These are phyloP conservation scores for Phaeosphaeria sp. DNA, from an alignment of 2,329 filamentous ascomycete species.

Conservation along the genomic window DNA sequence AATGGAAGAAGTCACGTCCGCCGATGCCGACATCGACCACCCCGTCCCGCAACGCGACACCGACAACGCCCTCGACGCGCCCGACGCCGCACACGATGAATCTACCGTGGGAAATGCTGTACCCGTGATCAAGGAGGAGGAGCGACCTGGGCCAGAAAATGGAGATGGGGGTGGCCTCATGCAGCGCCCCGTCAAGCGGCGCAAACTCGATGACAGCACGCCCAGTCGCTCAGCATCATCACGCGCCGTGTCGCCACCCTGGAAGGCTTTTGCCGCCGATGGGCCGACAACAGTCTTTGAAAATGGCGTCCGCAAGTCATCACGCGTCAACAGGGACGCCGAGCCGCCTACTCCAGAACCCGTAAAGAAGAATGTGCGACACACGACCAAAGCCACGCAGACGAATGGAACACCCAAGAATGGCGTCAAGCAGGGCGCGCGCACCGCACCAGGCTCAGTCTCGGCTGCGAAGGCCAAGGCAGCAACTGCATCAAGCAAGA, in stretches of 20 bases:
- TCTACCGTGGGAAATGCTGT: constrained; percentile 19
- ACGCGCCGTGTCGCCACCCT: constrained; percentile 78
- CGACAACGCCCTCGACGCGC: constrained; percentile 23
- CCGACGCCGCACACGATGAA: constrained; percentile 24
- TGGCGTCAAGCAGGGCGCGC: constrained; percentile 27
- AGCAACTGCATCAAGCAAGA: constrained; percentile 24
- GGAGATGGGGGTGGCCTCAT: constrained; percentile 31
- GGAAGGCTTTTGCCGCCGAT: constrained; percentile 85
- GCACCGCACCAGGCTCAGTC: constrained; percentile 23
- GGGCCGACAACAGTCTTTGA: constrained; percentile 85
- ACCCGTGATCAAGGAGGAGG: constrained; percentile 39
- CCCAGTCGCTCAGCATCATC: constrained; percentile 48
- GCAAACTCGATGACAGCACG: constrained; percentile 56
- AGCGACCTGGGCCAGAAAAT: constrained; percentile 19
- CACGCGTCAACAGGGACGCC: constrained; percentile 58
- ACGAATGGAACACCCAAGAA: constrained; percentile 36
- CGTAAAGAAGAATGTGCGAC: constrained; percentile 43
- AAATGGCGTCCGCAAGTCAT: constrained; percentile 67
- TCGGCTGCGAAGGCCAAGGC: constrained; percentile 25
- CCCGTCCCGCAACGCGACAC: constrained; percentile 32
- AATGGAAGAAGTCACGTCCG: constrained; percentile 42
- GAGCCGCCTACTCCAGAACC: constrained; percentile 57
- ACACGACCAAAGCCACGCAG: constrained; percentile 32
- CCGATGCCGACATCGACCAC: constrained; percentile 38
- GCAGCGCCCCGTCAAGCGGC: constrained; percentile 64